These are phyloP conservation scores for Mrakiaceae sp. DNA, from an alignment of 1,284 basidiomycete species.

Conservation along the genomic window DNA sequence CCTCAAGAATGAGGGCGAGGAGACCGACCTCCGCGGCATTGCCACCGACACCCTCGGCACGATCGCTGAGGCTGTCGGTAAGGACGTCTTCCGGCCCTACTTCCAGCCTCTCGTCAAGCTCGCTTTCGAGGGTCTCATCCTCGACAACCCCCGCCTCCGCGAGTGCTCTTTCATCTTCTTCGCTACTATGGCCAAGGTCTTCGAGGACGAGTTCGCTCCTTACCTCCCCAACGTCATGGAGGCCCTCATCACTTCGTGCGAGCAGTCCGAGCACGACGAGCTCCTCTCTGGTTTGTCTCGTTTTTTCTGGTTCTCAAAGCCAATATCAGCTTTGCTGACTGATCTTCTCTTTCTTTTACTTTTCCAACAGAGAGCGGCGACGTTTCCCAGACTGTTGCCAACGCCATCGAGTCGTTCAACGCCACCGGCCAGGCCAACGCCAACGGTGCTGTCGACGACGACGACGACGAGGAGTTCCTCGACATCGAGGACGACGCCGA, in stretches of 20 bases:
- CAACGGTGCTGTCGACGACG: slow-evolving; percentile 46
- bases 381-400: slow-evolving; percentile 25
- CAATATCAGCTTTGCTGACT: background rate
- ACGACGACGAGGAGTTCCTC: slow-evolving; percentile 44
- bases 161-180: slow-evolving; percentile 99
- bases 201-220: slow-evolving; percentile 82
- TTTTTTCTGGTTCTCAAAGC: background rate
- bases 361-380: slow-evolving; percentile 21
- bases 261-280: slow-evolving; percentile 59
- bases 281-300: slow-evolving; percentile 41
- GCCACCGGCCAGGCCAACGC: slow-evolving; percentile 49
- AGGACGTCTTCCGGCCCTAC: slow-evolving; percentile 88
- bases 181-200: slow-evolving; percentile 92
- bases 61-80: slow-evolving; percentile 92
- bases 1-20: slow-evolving; percentile 60
- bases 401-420: slow-evolving; percentile 39
- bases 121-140: slow-evolving; percentile 79
- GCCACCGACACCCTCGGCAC: slow-evolving; percentile 98
- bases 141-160: slow-evolving; percentile 72
- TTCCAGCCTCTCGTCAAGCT: slow-evolving; percentile 93
- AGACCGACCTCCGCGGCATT: slow-evolving; percentile 83
- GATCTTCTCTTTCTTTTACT: background rate
- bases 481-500: slow-evolving; percentile 72
- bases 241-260: slow-evolving; percentile 70
- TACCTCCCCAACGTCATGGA: slow-evolving; percentile 83